A percentile compares a stretch with the other conserved stretches of the same genome.
These are phyloP conservation scores for Clonostachys rosea DNA, from an alignment of 2,329 filamentous ascomycete species.

Conservation along the genomic window DNA sequence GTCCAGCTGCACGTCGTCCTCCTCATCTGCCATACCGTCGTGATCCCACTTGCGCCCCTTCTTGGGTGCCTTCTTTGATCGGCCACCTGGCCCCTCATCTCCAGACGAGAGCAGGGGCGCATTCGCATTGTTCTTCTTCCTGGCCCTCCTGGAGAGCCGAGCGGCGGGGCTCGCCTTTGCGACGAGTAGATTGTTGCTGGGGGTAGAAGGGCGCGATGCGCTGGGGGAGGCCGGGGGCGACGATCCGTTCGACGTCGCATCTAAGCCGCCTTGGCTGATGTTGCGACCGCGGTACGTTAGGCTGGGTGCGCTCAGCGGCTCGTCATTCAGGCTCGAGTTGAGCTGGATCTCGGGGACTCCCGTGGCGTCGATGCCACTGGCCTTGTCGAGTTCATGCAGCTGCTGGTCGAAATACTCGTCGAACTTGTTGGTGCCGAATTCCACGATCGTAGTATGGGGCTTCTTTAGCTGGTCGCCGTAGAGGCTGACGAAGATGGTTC, in stretches of 20 bases:
- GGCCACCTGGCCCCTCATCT: slow-evolving; percentile 59
- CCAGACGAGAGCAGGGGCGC: slow-evolving; percentile 72
- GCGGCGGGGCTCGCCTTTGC: slow-evolving; percentile 70
- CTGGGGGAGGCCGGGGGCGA: slow-evolving; percentile 68
- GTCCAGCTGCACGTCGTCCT: slow-evolving; percentile 75
- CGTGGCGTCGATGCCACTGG: slow-evolving; percentile 18
- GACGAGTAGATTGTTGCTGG: slow-evolving; percentile 59
- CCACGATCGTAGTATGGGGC: slow-evolving; percentile 70
- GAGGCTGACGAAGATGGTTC: slow-evolving; percentile 83
- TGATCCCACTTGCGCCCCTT: slow-evolving; percentile 90
- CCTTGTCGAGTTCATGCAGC: slow-evolving; percentile 71
- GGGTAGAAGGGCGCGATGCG: slow-evolving; percentile 75
- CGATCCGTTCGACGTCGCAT: slow-evolving; percentile 43
- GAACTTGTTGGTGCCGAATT: slow-evolving; percentile 64
- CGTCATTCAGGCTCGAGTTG: slow-evolving; percentile 1
- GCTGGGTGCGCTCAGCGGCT: slow-evolving; percentile 22
- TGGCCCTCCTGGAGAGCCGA: slow-evolving; percentile 76
- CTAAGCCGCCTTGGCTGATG: slow-evolving; percentile 24
- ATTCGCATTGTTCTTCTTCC: slow-evolving; percentile 57
- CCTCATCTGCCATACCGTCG: slow-evolving; percentile 82
- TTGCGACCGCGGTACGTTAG: slow-evolving; percentile 32
- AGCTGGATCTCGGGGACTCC: not conserved
- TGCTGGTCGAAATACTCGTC: slow-evolving; percentile 95
- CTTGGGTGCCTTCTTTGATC: slow-evolving; percentile 55
- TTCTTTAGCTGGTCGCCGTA: slow-evolving; percentile 86